A percentile compares a stretch with the other conserved stretches of the same genome.
Conservation (phyloP, 441 rosid species). For the Pelargonium hybrid region DNA sequence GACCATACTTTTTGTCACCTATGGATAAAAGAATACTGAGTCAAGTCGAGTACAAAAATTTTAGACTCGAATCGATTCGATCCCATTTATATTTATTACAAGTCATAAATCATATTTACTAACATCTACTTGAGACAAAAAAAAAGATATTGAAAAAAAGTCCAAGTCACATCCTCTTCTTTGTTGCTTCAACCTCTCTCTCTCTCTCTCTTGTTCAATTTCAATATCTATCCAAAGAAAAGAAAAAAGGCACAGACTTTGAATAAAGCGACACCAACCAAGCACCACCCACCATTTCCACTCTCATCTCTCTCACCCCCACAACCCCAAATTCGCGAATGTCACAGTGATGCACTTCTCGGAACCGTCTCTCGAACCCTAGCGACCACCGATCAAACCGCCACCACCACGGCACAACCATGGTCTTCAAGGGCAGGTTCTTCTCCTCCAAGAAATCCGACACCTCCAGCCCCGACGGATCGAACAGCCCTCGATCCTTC, state of each 20-base stretch:
- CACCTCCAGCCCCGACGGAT: constrained; percentile 71
- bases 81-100: too few relatives aligned
- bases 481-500: constrained; percentile 76
- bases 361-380: constrained; percentile 8
- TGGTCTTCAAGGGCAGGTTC: constrained; percentile 96
- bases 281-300: background rate
- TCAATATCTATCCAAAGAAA: background rate
- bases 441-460: constrained; percentile 84
- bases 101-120: too few relatives aligned
- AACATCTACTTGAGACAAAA: background rate
- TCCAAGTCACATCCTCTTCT: background rate
- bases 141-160: too few relatives aligned
- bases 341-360: constrained; percentile 3
- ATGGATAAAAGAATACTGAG: too few relatives aligned
- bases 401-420: constrained; percentile 8
- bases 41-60: too few relatives aligned
- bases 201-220: background rate
- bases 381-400: background rate
- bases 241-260: background rate
- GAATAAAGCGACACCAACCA: background rate
- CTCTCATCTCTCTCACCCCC: background rate
- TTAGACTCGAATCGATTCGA: too few relatives aligned
- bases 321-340: background rate
- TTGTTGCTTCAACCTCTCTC: constrained; percentile 9
- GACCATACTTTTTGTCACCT: too few relatives aligned